A percentile compares a stretch with the other conserved stretches of the same genome.
These are phyloP conservation scores for Murraya koenigii DNA, from an alignment of 345 rosid species.

Conservation along the genomic window DNA sequence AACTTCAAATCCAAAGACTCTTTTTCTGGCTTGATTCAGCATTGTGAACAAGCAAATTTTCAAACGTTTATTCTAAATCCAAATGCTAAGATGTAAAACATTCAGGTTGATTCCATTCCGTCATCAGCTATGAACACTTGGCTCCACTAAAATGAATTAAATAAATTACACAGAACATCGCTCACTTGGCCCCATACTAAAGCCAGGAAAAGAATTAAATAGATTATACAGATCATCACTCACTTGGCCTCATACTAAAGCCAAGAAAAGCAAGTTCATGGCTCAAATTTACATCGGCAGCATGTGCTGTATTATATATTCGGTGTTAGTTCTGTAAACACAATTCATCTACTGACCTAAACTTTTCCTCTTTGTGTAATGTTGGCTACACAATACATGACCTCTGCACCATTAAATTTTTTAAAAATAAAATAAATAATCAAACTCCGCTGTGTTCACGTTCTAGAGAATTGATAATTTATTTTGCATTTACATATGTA, in stretches of 20 bases:
- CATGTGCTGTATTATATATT: too few species aligned
- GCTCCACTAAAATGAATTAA: not conserved
- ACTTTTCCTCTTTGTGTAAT: not conserved
- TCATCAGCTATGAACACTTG: not conserved
- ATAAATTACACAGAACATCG: not conserved
- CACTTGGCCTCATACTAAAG: not conserved
- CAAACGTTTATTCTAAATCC: not conserved
- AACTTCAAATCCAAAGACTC: constrained; percentile 20
- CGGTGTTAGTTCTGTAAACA: too few species aligned
- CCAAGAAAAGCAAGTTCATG: too few species aligned
- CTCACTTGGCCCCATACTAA: not conserved
- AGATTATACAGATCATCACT: not conserved
- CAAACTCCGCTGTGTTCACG: not conserved
- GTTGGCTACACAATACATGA: not conserved
- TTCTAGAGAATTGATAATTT: too few species aligned
- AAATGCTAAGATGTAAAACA: not conserved
- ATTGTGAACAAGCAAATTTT: not conserved
- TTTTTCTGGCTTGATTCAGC: constrained; percentile 30
- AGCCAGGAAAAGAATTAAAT: not conserved
- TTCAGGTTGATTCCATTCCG: not conserved
- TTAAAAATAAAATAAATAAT: too few species aligned
- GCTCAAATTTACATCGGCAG: too few species aligned
- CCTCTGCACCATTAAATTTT: not conserved
- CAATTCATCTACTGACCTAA: not conserved
- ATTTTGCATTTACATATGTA: too few species aligned